Evolutionary conservation across 2,329 filamentous ascomycete genomes (phyloP), one percentile per base, ranked within the genome.

Genomic region (Sporothrix globosa): DNA sequence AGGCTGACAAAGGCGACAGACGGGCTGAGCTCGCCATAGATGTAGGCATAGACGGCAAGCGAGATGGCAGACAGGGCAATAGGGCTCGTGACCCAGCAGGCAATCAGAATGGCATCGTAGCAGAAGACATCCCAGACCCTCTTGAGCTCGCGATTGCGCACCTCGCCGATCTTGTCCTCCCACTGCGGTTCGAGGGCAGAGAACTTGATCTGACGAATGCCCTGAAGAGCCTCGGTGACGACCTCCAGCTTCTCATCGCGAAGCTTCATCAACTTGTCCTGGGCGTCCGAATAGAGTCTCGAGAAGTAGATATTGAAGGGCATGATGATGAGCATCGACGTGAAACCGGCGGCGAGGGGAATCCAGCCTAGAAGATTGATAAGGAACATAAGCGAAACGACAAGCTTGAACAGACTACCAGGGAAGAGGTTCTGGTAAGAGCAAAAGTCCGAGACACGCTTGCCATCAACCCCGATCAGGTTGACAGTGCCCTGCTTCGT

Each of bases 121-220:
- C 85, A 76, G 75, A 92, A 93, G 1, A 88, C 85, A 52, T 82
- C 83, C 87, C 90, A 92, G 48, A 92, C 84, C 27, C 87, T 87
- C 5, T 80, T 79, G 11, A 95, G 83, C 77, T 95, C 92, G 61
- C 84, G 86, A 56, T 89, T 85, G 75, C 92, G 84, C 9, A 89
- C 86, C 72, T 85, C 78, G 72, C 84, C 79, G 77, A 96, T 91
- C 72, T 89, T 91, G 19, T 84, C 82, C 77, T 93, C 88, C 92
- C 92, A 95, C 74, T 91, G 87, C 24, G 82, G 80, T 78, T 95
- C 92, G 1, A 93, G 80, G 0, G 92, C 92, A 0, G 91, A 91
- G 75, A 95, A 93, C 76, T 96, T 96, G 80, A 96, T 92, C 78
- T 96, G 92, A 1, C 91, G 87, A 73, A 95, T 94, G 9, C 92